Conservation (phyloP, 495 filamentous ascomycete species). For the Aspergillus coremiiformis region DNA sequence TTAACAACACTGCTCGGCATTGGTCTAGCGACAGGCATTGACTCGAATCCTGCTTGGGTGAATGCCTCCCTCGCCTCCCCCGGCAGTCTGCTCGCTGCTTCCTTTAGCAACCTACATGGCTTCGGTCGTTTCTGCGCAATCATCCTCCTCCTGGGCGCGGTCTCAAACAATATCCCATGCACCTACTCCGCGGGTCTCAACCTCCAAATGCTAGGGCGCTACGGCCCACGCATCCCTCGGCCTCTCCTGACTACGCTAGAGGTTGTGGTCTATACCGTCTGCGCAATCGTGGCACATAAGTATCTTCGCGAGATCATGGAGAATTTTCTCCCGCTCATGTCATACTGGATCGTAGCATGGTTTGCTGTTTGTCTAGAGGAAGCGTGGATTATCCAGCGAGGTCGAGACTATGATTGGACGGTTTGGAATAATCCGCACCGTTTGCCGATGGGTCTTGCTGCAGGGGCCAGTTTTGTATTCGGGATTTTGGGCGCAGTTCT, state of each 20-base stretch:
- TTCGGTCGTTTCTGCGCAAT: constrained; percentile 62
- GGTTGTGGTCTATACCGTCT: constrained; percentile 48
- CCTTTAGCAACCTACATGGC: constrained; percentile 45
- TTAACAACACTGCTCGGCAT: constrained; percentile 57
- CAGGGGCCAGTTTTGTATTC: constrained; percentile 48
- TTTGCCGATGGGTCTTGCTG: constrained; percentile 53
- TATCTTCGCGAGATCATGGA: constrained; percentile 49
- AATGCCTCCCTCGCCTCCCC: constrained; percentile 47
- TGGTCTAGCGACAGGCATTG: constrained; percentile 54
- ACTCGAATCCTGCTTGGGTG: constrained; percentile 40
- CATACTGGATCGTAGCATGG: constrained; percentile 52
- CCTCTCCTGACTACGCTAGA: constrained; percentile 43
- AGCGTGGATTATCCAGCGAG: constrained; percentile 43
- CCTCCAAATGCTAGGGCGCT: constrained; percentile 51
- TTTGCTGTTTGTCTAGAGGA: constrained; percentile 47
- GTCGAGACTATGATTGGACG: constrained; percentile 47
- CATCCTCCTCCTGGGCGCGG: constrained; percentile 53
- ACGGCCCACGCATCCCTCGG: constrained; percentile 39
- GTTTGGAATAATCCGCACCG: constrained; percentile 44
- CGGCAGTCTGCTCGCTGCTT: constrained; percentile 56
- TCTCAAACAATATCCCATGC: constrained; percentile 58
- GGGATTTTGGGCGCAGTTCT: constrained; percentile 57
- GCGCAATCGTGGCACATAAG: constrained; percentile 45
- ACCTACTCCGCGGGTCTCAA: constrained; percentile 57
- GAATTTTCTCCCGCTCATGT: constrained; percentile 54